Base-by-base conservation (phyloP, 495 filamentous ascomycete species). In the Annulohypoxylon bovei region DNA sequence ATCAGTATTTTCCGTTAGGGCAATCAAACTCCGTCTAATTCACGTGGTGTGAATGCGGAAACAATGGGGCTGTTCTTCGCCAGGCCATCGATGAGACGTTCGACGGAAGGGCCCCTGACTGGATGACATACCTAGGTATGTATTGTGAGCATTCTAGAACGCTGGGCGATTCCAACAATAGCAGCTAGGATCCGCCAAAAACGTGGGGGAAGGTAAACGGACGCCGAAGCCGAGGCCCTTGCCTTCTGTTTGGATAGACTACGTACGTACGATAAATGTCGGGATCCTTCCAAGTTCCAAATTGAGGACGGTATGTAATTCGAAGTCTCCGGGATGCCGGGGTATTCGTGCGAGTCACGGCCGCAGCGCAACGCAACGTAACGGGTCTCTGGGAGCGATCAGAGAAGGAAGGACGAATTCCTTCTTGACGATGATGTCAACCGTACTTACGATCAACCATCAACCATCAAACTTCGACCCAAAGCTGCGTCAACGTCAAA, bases 131-230 rank as follows among this genome's bases (percentile, higher is more conserved):
- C 16, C n/a, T 42, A 20, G 39, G 39, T 42, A 20, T 7, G 16
- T 42, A 55, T 61, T 68, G 47, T 67, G 27, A 55, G 63, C 50
- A 72, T 67, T 72, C 69, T 68, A 68, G 65, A 68, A 72, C 61
- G 18, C 65, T 65, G 39, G 61, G 49, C 65, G 52, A 62, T 72
- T 68, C 65, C 50, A 65, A 52, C 20, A 62, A 50, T n/a, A 72
- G 64, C 46, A 68, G 47, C 53, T 60, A 27, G 56, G 56, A 32
- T 68, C 57, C 61, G 70, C 65, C 50, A 68, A 72, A 56, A 68
- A 72, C 70, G 65, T 72, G 70, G 65, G 70, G 70, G 65, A 46
- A 37, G 25, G 52, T 4, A 30, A 35, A 35, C 64, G 18, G 65
- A 72, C 55, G 59, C 27, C 49, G 25, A 62, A 68, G 59, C 27